These are phyloP conservation scores for Pseudogymnoascus sp. DNA, from an alignment of 2,329 filamentous ascomycete species.

Conservation along the genomic window DNA sequence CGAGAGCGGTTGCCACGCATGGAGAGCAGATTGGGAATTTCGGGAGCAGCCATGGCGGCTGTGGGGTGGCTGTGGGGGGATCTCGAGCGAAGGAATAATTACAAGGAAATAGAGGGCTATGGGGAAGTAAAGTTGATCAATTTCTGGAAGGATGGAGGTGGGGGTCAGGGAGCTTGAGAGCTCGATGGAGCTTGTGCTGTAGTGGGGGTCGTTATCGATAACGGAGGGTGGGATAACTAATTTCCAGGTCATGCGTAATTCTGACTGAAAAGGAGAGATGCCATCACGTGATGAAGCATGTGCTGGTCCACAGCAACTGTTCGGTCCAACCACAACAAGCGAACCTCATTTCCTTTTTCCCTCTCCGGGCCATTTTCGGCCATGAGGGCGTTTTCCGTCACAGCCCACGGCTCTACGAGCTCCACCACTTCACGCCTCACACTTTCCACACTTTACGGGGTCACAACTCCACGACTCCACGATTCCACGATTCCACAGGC, in stretches of 20 bases:
- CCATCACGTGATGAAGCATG: neutral
- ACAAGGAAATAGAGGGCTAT: neutral
- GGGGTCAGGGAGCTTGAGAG: neutral
- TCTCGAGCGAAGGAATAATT: neutral
- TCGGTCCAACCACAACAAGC: neutral
- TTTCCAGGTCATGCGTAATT: neutral
- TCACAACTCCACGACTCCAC: neutral
- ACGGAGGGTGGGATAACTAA: neutral
- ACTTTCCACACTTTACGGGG: neutral
- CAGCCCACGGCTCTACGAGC: neutral
- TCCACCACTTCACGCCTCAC: neutral
- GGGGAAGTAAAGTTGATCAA: neutral
- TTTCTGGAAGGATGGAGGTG: neutral
- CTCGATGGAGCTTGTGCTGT: neutral
- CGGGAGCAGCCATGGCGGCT: neutral
- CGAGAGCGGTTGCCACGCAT: constrained; percentile 40
- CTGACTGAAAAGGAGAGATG: no score
- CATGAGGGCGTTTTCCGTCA: neutral
- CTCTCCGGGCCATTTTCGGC: neutral
- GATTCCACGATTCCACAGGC: neutral
- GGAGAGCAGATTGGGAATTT: constrained; percentile 71
- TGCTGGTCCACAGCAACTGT: neutral
- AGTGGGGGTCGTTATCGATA: neutral
- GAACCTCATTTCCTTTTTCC: neutral
- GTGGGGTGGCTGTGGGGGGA: no score